These are phyloP conservation scores for Pleurozium schreberi DNA, from an alignment of 225 moss, liverwort and hornwort genomes.

Conservation along the genomic window DNA sequence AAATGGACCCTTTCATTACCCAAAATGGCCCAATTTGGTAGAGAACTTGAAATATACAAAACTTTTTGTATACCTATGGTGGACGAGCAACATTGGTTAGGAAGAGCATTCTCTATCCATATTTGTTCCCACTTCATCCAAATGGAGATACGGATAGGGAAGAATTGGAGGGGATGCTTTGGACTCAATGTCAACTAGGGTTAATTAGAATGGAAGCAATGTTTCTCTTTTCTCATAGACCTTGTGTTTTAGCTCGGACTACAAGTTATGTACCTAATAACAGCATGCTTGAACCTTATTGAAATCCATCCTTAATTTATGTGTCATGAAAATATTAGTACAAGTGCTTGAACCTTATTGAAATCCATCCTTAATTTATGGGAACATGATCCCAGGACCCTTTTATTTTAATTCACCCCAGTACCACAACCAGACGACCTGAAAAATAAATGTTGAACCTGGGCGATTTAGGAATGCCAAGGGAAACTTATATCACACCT, in stretches of 20 bases:
- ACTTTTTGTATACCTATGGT: no score
- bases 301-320: background rate
- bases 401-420: background rate
- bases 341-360: background rate
- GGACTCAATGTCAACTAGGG: background rate
- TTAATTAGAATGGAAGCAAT: background rate
- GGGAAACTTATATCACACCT: conserved; percentile 3
- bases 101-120: no score
- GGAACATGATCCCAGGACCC: background rate
- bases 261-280: background rate
- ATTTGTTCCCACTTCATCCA: no score
- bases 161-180: no score
- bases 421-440: background rate
- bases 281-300: background rate
- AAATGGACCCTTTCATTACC: background rate
- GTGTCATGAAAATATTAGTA: background rate
- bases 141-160: background rate
- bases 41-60: no score
- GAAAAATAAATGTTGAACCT: background rate
- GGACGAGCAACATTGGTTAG: no score
- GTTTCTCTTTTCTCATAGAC: no score
- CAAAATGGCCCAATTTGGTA: background rate
- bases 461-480: background rate
- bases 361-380: background rate
- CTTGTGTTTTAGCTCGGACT: background rate